Percentiles rank a stretch among this genome's conserved stretches.
These are phyloP conservation scores for Aspergillus phoenicis DNA, from an alignment of 2,329 filamentous ascomycete genomes.

Conservation along the genomic window DNA sequence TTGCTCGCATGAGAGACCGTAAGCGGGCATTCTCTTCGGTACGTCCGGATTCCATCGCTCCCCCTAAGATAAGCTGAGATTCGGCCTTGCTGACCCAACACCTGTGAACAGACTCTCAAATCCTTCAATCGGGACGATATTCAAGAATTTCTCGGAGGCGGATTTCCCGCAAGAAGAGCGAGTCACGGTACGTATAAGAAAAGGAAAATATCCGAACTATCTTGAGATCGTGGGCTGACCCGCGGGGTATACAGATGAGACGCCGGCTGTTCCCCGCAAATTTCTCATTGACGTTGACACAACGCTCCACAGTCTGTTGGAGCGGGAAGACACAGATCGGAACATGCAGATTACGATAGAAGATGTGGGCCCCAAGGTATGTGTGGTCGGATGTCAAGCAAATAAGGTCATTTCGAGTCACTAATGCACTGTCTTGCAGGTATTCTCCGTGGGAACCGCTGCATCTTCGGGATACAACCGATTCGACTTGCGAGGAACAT, in stretches of 20 bases:
- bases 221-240: slow-evolving; percentile 16
- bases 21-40: slow-evolving; percentile 61
- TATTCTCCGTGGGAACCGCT: slow-evolving; percentile 80
- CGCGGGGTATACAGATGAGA: slow-evolving; percentile 64
- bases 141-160: slow-evolving; percentile 35
- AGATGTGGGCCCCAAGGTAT: slow-evolving; percentile 85
- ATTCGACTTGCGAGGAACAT: slow-evolving; percentile 91
- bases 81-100: slow-evolving; percentile 13
- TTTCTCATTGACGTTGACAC: slow-evolving; percentile 86
- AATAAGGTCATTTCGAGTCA: slow-evolving; percentile 28
- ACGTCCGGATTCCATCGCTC: slow-evolving; percentile 31
- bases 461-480: slow-evolving; percentile 83
- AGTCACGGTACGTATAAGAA: slow-evolving; percentile 45
- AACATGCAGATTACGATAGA: slow-evolving; percentile 99
- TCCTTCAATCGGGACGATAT: slow-evolving; percentile 42
- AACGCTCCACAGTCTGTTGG: slow-evolving; percentile 75
- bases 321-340: slow-evolving; percentile 86
- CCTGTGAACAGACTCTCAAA: slow-evolving; percentile 35
- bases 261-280: slow-evolving; percentile 67
- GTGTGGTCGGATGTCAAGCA: not conserved
- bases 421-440: slow-evolving; percentile 50
- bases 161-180: slow-evolving; percentile 40
- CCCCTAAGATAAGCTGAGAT: slow-evolving; percentile 16
- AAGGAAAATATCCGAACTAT: not conserved
- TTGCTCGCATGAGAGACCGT: slow-evolving; percentile 48